These are phyloP conservation scores for Eremomyces bilateralis DNA, from an alignment of 495 filamentous ascomycete species.

Conservation along the genomic window DNA sequence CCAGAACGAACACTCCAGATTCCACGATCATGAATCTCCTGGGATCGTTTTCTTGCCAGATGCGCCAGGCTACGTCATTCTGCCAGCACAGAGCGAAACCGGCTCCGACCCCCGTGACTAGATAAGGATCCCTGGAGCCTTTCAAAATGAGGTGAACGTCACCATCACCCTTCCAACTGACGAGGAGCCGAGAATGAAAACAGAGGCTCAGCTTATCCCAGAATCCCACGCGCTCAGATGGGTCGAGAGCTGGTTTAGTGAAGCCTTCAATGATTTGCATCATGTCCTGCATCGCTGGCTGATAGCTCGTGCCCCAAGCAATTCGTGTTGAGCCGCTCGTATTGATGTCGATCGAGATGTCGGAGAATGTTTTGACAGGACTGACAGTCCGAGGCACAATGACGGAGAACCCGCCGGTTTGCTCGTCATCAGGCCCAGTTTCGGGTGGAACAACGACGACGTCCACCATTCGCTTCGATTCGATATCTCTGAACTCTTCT, in stretches of 20 bases:
- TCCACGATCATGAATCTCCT: slow-evolving; percentile 88
- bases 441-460: slow-evolving; percentile 67
- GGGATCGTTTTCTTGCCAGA: slow-evolving; percentile 63
- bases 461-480: slow-evolving; percentile 56
- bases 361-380: slow-evolving; percentile 91
- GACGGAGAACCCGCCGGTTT: slow-evolving; percentile 45
- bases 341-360: slow-evolving; percentile 78
- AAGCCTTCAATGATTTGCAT: slow-evolving; percentile 99
- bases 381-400: slow-evolving; percentile 81
- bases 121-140: slow-evolving; percentile 79
- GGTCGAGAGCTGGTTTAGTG: slow-evolving; percentile 84
- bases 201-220: slow-evolving; percentile 97
- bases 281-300: slow-evolving; percentile 97
- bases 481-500: slow-evolving; percentile 63
- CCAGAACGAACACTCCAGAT: slow-evolving; percentile 81
- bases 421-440: slow-evolving; percentile 21
- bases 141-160: slow-evolving; percentile 92
- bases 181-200: slow-evolving; percentile 77
- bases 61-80: slow-evolving; percentile 68
- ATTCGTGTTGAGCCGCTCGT: slow-evolving; percentile 78
- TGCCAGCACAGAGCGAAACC: slow-evolving; percentile 98
- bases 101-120: slow-evolving; percentile 75
- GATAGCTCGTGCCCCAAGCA: slow-evolving; percentile 93
- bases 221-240: slow-evolving; percentile 83
- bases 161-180: slow-evolving; percentile 84